These are phyloP conservation scores for Scorias spongiosa DNA, from an alignment of 2,329 filamentous ascomycete genomes.

Conservation along the genomic window DNA sequence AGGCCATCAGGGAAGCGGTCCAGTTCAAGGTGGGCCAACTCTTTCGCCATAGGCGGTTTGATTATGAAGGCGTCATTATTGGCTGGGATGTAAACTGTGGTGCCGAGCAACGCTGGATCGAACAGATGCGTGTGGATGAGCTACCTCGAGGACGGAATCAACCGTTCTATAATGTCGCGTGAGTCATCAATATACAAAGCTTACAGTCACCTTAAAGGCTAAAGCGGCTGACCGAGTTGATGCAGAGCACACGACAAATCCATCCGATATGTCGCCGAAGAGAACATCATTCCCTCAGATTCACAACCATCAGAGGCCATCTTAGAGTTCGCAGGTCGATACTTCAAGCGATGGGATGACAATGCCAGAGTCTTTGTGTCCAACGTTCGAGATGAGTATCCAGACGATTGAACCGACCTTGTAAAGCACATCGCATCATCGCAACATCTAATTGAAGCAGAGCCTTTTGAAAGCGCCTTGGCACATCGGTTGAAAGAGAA, in stretches of 20 bases:
- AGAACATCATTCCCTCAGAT: slow-evolving; percentile 44
- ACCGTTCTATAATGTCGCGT: slow-evolving; percentile 80
- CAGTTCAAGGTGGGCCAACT: slow-evolving; percentile 64
- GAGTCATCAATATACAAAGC: slow-evolving; percentile 28
- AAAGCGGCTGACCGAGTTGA: slow-evolving; percentile 1
- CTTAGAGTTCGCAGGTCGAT: slow-evolving; percentile 59
- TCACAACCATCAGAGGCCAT: slow-evolving; percentile 41
- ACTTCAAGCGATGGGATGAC: slow-evolving; percentile 75
- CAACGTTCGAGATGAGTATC: slow-evolving; percentile 70
- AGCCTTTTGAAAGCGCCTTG: too few relatives aligned
- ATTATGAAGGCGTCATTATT: slow-evolving; percentile 66
- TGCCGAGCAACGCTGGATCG: slow-evolving; percentile 46
- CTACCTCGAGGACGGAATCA: slow-evolving; percentile 46
- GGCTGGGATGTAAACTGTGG: slow-evolving; percentile 62
- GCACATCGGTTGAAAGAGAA: too few relatives aligned
- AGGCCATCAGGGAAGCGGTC: slow-evolving; percentile 25
- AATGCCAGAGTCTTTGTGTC: slow-evolving; percentile 58
- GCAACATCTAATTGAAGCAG: too few relatives aligned
- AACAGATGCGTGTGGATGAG: slow-evolving; percentile 46
- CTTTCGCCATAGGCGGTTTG: slow-evolving; percentile 67
- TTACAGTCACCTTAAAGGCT: slow-evolving; percentile 1
- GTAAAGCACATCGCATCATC: not conserved
- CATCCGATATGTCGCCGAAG: slow-evolving; percentile 62
- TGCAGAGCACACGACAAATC: slow-evolving; percentile 49
- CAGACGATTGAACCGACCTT: slow-evolving; percentile 48